Percentiles rank a stretch among this genome's conserved stretches.
Evolutionary conservation across 2,329 filamentous ascomycete genomes (phyloP).

Genomic region (Geosmithia flava): DNA sequence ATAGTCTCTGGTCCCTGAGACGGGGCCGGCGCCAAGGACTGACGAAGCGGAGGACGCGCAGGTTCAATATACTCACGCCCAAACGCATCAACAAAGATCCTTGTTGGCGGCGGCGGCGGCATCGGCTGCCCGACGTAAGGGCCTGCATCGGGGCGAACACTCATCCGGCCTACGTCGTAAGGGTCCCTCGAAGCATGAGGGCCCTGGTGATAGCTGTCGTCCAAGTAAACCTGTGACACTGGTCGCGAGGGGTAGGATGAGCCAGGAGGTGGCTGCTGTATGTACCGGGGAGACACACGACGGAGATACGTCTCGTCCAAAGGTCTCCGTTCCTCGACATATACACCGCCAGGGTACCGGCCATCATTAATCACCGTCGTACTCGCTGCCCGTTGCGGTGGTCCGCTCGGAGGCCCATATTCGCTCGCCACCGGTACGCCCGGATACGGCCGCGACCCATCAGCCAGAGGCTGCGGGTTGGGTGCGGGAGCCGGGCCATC

Average conservation of each 20-base stretch:
- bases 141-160: constrained; percentile 34
- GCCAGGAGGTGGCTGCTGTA: constrained; percentile 20
- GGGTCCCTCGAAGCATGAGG: constrained; percentile 31
- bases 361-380: constrained; percentile 8
- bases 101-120: constrained; percentile 42
- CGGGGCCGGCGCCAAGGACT: constrained; percentile 38
- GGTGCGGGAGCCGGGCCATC: constrained; percentile 24
- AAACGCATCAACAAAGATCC: constrained; percentile 71
- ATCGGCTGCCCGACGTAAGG: constrained; percentile 37
- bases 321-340: constrained; percentile 17
- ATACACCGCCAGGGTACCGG: constrained; percentile 17
- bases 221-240: constrained; percentile 27
- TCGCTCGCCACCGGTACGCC: constrained; percentile 17
- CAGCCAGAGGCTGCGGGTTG: constrained; percentile 17
- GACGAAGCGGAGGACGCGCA: constrained; percentile 28
- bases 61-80: constrained; percentile 67
- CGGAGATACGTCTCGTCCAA: constrained; percentile 16
- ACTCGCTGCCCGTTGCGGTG: constrained; percentile 7
- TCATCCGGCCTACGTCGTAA: constrained; percentile 29
- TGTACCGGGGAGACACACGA: constrained; percentile 21
- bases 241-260: constrained; percentile 25
- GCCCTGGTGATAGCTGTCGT: constrained; percentile 26
- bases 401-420: constrained; percentile 16
- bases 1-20: constrained; percentile 37
- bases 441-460: constrained; percentile 14